Base-by-base conservation (phyloP, 164 flowering plant species). In the Warburgia ugandensis region DNA sequence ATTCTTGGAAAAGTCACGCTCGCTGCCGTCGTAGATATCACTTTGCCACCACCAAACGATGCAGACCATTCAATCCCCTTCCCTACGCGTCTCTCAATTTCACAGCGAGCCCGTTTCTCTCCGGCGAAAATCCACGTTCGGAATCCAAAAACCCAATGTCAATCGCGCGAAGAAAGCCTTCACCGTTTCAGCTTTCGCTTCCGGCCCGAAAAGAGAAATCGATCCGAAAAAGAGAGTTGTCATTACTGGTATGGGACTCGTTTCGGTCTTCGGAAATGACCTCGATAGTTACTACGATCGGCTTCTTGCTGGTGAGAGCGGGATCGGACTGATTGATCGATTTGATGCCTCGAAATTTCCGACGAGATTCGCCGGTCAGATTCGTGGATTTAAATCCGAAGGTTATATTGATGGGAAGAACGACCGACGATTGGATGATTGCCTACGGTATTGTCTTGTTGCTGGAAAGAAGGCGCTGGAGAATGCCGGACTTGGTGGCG, bases 341-440 rank as follows among this genome's bases (percentile, higher is more conserved):
- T 89, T 89, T 40, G 97, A 89, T 51, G 92, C 95, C 3, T 81
- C 92, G n/a, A 80, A 80, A 39, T 89, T 89, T 32, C 97, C 97
- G 2, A 89, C 97, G 9, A 60, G 95, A 3, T 89, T 89, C 54
- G 97, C 68, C 1, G 97, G 97, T 3, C 95, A 89, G 85, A 89
- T 89, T 68, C 81, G 84, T 6, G 84, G 81, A 10, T 89, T 89
- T 43, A 35, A 12, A 2, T 52, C 90, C 3, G 66, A 77, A 6
- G 97, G 95, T 1, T 86, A 80, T 50, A 86, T 90, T 50, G 97
- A 90, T 52, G 90, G 84, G 3, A 90, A 90, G 76, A 86, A 84
- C 48, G 97, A 90, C 44, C 60, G 95, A 14, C 62, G 95, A 13
- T 78, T 90, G 29, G 97, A 86, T 41, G 94, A 90, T 69, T 84